Base-by-base conservation (phyloP, 371 early-diverging fungal species). In the Apophysomyces elegans region DNA sequence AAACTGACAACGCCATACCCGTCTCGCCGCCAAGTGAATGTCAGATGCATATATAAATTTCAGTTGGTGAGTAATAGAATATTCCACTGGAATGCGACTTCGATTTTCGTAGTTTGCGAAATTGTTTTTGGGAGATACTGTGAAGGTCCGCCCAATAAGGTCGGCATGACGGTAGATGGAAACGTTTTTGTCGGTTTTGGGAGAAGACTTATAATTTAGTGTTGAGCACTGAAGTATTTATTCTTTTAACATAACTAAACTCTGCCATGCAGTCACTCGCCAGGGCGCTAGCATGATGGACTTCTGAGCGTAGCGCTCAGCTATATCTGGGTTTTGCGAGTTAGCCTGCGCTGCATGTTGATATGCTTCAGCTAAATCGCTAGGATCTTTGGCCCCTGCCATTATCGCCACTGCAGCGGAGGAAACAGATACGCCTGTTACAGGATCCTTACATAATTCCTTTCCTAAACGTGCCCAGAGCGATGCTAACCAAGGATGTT, bases 271-370 rank as follows among this genome's bases (percentile, higher is more conserved):
- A 32, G 69, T 65, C 18, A 66, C 37, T 21, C 80, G 72, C 86
- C 85, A 86, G 59, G 88, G 88, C 0, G 86, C 86, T 1, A 78
- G 70, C 70, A 82, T 67, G 7, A 83, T 74, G 6, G 86, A 80
- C 5, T 81, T 70, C 56, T 88, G 86, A 4, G 88, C 86, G n/a
- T 70, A 67, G 5, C 72, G 67, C 7, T 50, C 13, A 9, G 71
- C 63, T 18, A 44, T 44, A 43, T 66, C 57, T 14, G 64, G 35
- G 2, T 47, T 61, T 18, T n/a, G 9, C 5, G 11, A 5, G 11
- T 68, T 35, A 5, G 72, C 68, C 21, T 65, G 57, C n/a, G 80
- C 80, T 18, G 73, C 75, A 63, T 73, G 56, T 37, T 83, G 68
- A 65, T 78, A 83, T 7, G 77, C 80, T 26, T 71, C 65, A 8